Evolutionary conservation across 129 eudicot species (phyloP).

Genomic region (Artemisia tridentata): DNA sequence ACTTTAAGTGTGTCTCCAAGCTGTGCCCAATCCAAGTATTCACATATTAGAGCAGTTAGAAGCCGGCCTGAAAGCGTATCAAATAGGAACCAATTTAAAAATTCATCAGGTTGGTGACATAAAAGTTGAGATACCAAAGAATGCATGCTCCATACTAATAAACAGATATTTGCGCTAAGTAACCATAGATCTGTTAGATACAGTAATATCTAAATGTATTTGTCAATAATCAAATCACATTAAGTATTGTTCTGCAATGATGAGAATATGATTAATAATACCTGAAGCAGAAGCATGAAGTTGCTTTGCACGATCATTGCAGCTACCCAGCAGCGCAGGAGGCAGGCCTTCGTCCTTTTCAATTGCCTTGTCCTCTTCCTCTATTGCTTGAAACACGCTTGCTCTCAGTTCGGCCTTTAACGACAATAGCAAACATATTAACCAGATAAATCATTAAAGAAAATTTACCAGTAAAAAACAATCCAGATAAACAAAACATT

Average conservation of each 20-base stretch:
- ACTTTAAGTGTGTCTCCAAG: conserved; percentile 86
- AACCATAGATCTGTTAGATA: too few species aligned
- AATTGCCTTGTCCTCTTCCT: conserved; percentile 82
- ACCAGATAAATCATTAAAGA: background rate
- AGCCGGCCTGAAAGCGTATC: conserved; percentile 69
- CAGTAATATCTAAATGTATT: too few species aligned
- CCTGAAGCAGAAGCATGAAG: conserved; percentile 97
- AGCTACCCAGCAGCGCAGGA: conserved; percentile 93
- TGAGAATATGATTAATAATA: conserved; percentile 4
- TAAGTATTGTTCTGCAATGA: too few species aligned
- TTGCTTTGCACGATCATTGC: conserved; percentile 90
- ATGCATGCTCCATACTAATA: background rate
- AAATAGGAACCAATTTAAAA: conserved; percentile 7
- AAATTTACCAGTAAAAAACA: background rate
- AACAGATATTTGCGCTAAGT: background rate
- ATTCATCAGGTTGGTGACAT: background rate
- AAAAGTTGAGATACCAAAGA: background rate
- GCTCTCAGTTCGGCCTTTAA: conserved; percentile 94
- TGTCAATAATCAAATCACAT: too few species aligned
- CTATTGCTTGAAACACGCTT: conserved; percentile 93
- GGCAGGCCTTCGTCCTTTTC: conserved; percentile 85
- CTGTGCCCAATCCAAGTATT: conserved; percentile 98
- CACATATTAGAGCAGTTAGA: conserved; percentile 83
- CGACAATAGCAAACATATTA: background rate
- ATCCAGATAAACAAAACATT: background rate